Evolutionary conservation across 1,284 basidiomycete species (phyloP).

Genomic region (Ustilago lituana): DNA sequence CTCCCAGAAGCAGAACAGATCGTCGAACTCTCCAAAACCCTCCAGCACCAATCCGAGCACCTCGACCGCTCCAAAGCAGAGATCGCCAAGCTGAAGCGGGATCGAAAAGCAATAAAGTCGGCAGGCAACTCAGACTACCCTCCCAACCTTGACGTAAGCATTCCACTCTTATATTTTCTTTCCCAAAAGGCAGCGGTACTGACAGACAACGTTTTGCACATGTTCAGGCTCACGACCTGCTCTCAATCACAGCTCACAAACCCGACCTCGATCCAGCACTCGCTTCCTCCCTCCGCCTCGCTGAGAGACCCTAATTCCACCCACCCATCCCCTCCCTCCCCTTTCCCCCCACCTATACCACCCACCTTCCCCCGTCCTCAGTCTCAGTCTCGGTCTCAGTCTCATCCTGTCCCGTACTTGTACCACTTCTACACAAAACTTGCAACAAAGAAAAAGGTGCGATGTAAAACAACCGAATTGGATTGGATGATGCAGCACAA

Average conservation of each 20-base stretch:
- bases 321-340: no score
- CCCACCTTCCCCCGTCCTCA: not conserved
- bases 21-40: slow-evolving; percentile 33
- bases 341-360: no score
- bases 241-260: slow-evolving; percentile 17
- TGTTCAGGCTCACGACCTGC: slow-evolving; percentile 6
- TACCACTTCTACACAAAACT: no score
- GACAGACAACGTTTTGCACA: not conserved
- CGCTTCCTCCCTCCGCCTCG: slow-evolving; percentile 8
- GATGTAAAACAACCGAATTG: no score
- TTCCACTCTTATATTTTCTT: no score
- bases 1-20: slow-evolving; percentile 51
- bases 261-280: slow-evolving; percentile 12
- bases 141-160: slow-evolving; percentile 19
- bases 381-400: not conserved
- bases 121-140: slow-evolving; percentile 19
- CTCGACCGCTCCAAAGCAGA: slow-evolving; percentile 11
- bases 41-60: slow-evolving; percentile 22
- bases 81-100: slow-evolving; percentile 23
- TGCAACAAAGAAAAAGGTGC: no score
- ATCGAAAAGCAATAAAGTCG: slow-evolving; percentile 24
- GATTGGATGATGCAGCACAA: no score
- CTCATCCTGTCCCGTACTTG: not conserved
- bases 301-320: not conserved
- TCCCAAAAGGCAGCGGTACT: not conserved